phyloP scores from a whole-genome alignment of 2,329 filamentous ascomycete species.

The Pseudopithomyces maydicus region DNA sequence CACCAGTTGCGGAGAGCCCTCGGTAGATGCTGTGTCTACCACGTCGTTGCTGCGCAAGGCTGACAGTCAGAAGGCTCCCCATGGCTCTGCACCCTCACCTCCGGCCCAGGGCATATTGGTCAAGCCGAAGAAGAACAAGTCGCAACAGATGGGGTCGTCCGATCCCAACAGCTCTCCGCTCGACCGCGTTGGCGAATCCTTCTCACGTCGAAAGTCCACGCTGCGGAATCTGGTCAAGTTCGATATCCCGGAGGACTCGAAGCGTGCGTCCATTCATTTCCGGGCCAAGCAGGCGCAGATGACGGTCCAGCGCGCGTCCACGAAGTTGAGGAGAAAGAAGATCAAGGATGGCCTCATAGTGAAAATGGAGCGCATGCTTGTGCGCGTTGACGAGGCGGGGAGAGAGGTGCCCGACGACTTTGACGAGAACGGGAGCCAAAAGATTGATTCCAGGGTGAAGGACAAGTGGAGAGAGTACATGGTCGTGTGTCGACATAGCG shows the following conservation, averaged over 20 bases:
- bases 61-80: slow-evolving; percentile 39
- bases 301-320: slow-evolving; percentile 40
- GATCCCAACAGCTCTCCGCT: slow-evolving; percentile 10
- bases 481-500: slow-evolving; percentile 64
- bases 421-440: slow-evolving; percentile 66
- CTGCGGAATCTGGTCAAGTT: slow-evolving; percentile 49
- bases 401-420: slow-evolving; percentile 64
- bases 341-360: slow-evolving; percentile 64
- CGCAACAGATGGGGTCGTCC: slow-evolving; percentile 28
- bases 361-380: slow-evolving; percentile 72
- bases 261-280: slow-evolving; percentile 43
- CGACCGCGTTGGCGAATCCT: slow-evolving; percentile 13
- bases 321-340: slow-evolving; percentile 45
- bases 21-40: slow-evolving; percentile 44
- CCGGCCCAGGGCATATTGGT: slow-evolving; percentile 35
- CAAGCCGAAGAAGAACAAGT: slow-evolving; percentile 31
- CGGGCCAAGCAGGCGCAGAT: slow-evolving; percentile 48
- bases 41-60: slow-evolving; percentile 42
- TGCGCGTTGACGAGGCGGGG: slow-evolving; percentile 62
- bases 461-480: slow-evolving; percentile 71
- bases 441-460: slow-evolving; percentile 61
- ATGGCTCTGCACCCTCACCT: slow-evolving; percentile 21
- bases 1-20: slow-evolving; percentile 29
- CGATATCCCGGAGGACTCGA: slow-evolving; percentile 47
- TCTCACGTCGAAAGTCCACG: slow-evolving; percentile 34